phyloP scores from a whole-genome alignment of 225 moss, liverwort and hornwort genomes.

The Antitrichia curtipendula region DNA sequence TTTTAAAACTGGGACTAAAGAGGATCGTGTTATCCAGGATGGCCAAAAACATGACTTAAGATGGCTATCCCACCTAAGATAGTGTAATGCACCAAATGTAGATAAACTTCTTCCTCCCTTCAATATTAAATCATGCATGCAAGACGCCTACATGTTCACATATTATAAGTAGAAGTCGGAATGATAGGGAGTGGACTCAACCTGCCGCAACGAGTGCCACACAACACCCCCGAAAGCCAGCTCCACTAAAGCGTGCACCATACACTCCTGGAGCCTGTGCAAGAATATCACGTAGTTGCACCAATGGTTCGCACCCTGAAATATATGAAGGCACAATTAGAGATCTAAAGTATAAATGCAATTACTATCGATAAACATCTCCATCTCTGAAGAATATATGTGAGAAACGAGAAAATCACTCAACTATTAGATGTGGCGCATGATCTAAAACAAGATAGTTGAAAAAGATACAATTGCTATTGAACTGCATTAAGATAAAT shows the following conservation, averaged over 20 bases:
- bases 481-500: neutral
- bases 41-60: neutral
- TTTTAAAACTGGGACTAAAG: neutral
- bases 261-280: slow-evolving; percentile 75
- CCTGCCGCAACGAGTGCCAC: slow-evolving; percentile 75
- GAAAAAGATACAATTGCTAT: neutral
- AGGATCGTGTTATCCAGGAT: neutral
- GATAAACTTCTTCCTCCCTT: neutral
- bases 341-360: neutral
- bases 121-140: neutral
- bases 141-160: neutral
- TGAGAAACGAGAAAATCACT: neutral
- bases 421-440: neutral
- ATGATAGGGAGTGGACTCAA: neutral
- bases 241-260: slow-evolving; percentile 93
- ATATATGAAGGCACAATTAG: neutral
- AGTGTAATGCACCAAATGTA: neutral
- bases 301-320: slow-evolving; percentile 80
- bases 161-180: neutral
- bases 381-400: neutral
- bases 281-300: slow-evolving; percentile 76
- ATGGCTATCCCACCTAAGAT: neutral
- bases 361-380: neutral
- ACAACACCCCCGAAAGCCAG: slow-evolving; percentile 97
- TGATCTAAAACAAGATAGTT: neutral